Conservation (phyloP, 306 rosid species). For the Vicia faba region DNA sequence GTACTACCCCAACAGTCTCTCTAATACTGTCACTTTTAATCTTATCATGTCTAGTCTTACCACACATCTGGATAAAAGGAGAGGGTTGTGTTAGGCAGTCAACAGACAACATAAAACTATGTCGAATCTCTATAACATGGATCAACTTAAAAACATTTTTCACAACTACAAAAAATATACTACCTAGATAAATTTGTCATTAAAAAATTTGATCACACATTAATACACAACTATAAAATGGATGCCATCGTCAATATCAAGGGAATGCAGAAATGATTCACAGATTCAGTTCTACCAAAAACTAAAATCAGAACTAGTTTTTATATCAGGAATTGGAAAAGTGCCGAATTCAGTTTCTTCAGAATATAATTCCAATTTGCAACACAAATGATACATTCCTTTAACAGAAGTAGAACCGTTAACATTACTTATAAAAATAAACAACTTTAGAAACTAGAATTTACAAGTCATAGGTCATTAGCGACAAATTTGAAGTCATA, state of each 20-base stretch:
- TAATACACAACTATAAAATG: not conserved
- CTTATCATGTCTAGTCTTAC: too few species aligned
- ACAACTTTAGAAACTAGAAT: too few species aligned
- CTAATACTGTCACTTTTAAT: too few species aligned
- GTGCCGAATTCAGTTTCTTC: not conserved
- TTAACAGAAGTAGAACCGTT: too few species aligned
- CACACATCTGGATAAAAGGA: too few species aligned
- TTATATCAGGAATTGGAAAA: not conserved
- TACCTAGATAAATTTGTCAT: not conserved
- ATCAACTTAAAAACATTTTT: not conserved
- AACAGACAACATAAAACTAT: too few species aligned
- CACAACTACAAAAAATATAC: not conserved
- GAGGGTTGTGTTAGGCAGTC: too few species aligned
- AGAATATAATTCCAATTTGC: not conserved
- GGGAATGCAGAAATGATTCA: not conserved
- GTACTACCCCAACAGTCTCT: too few species aligned
- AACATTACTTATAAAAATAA: too few species aligned
- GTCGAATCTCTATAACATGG: too few species aligned
- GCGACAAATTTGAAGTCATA: too few species aligned
- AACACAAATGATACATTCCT: not conserved
- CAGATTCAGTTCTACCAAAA: not conserved
- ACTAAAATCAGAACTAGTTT: not conserved
- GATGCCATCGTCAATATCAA: not conserved
- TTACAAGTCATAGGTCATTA: too few species aligned
- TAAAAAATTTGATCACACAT: slow-evolving; percentile 30